Base-by-base conservation (phyloP, 257 asterid species). In the Thymus quinquecostatus region DNA sequence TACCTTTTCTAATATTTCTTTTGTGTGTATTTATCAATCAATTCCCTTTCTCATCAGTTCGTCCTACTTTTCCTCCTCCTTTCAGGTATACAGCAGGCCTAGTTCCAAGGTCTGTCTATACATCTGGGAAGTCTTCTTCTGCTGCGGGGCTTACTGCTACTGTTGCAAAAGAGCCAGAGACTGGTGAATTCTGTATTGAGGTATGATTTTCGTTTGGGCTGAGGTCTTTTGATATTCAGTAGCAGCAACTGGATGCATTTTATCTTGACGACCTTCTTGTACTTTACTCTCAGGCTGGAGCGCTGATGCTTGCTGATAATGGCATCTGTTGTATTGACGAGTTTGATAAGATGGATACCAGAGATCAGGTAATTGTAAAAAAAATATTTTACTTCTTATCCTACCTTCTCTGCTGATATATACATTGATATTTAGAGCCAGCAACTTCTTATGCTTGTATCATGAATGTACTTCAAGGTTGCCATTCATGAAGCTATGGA, bases 401-500 rank as follows among this genome's bases (percentile, higher is more conserved):
- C 41, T 36, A 13, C 48, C 50, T 54, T 13, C 32, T 72, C 51
- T 30, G 47, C 34, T 10, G 44, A 65, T 64, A 51, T 47, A 59
- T 45, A 36, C 57, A 43, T 68, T 47, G 47, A 75, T 54, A 32
- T 55, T 70, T 73, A 59, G 66, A 51, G 30, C 50, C 34, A 8
- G 51, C 68, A 80, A 64, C 77, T 48, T 34, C 68, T 69, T 57
- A 56, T 56, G 54, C 48, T 30, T 73, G 70, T 55, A 10, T 49
- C 34, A 40, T 84, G 62, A 45, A 11, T 74, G 30, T 63, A 36
- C 66, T 74, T 79, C 57, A 73, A 95, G 99, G 98, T 95, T 77
- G 99, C 99, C 75, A 95, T 95, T 76, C 99, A 95, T 65, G 98
- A 95, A 83, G 99, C 99, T 71, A 95, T 95, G 99, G 98, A 95